Evolutionary conservation across 768 basidiomycete genomes (phyloP).

Genomic region (Lactarius vividus): DNA sequence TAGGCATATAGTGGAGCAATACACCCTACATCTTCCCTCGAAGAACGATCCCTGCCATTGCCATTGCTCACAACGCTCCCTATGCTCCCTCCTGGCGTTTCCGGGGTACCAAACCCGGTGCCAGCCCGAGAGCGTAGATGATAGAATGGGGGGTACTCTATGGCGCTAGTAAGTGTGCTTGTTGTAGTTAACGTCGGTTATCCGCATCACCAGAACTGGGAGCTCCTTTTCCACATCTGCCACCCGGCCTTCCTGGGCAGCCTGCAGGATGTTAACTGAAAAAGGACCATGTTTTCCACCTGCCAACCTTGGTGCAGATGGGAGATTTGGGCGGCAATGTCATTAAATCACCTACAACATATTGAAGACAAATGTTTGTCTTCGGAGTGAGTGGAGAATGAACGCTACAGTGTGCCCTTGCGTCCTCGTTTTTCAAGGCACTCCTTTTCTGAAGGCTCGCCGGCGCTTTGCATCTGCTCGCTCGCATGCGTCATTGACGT

Average conservation of each 20-base stretch:
- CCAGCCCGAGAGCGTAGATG: neutral
- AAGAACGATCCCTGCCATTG: slow-evolving; percentile 78
- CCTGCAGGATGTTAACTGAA: slow-evolving; percentile 31
- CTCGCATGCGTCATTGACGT: too few relatives aligned
- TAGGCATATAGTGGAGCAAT: too few relatives aligned
- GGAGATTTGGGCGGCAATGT: too few relatives aligned
- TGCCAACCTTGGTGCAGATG: slow-evolving; percentile 46
- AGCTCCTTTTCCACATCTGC: slow-evolving; percentile 32
- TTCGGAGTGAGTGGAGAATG: too few relatives aligned
- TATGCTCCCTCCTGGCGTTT: slow-evolving; percentile 75
- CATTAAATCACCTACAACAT: too few relatives aligned
- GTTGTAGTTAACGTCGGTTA: slow-evolving; percentile 52
- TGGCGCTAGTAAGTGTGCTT: slow-evolving; percentile 50
- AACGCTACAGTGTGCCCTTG: too few relatives aligned
- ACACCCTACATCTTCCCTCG: slow-evolving; percentile 36
- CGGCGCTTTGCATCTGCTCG: too few relatives aligned
- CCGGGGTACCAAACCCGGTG: slow-evolving; percentile 30
- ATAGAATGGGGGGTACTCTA: slow-evolving; percentile 37
- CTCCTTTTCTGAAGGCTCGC: too few relatives aligned
- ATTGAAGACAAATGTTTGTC: too few relatives aligned
- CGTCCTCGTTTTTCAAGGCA: too few relatives aligned
- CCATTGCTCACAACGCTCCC: slow-evolving; percentile 40
- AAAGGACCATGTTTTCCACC: neutral
- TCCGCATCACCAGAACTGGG: slow-evolving; percentile 40
- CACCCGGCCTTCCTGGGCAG: slow-evolving; percentile 29